These are phyloP conservation scores for Casuarina cunninghamiana DNA, from an alignment of 306 rosid genomes.

Conservation along the genomic window DNA sequence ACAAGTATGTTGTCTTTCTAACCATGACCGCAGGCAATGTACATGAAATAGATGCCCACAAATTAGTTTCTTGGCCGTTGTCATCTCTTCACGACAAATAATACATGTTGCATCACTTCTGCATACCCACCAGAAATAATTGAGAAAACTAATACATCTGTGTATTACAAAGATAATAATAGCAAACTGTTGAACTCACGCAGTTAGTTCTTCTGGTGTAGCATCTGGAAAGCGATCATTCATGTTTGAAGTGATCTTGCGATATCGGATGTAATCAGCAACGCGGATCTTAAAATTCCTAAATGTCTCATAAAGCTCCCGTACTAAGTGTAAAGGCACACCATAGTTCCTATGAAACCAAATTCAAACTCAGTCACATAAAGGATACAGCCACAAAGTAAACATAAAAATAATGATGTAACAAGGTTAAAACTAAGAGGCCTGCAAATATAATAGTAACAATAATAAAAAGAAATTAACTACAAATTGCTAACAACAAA, in stretches of 20 bases:
- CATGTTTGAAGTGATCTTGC: constrained; percentile 98
- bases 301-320: constrained; percentile 97
- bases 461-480: neutral
- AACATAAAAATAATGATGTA: neutral
- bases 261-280: constrained; percentile 85
- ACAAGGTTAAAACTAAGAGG: neutral
- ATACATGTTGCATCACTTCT: constrained; percentile 98
- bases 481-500: neutral
- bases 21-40: constrained; percentile 96
- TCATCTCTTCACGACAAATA: constrained; percentile 99
- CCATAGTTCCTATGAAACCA: constrained; percentile 70
- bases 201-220: constrained; percentile 90
- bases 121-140: constrained; percentile 36
- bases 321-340: constrained; percentile 92
- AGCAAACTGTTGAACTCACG: constrained; percentile 55
- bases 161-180: constrained; percentile 14
- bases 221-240: constrained; percentile 98
- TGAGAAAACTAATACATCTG: constrained; percentile 21
- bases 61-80: constrained; percentile 88
- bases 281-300: constrained; percentile 90
- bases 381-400: neutral
- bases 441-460: neutral
- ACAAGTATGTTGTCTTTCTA: constrained; percentile 97
- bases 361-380: constrained; percentile 25
- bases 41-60: constrained; percentile 98